Conservation (phyloP, 441 rosid genomes). For the Populus hybrid region DNA sequence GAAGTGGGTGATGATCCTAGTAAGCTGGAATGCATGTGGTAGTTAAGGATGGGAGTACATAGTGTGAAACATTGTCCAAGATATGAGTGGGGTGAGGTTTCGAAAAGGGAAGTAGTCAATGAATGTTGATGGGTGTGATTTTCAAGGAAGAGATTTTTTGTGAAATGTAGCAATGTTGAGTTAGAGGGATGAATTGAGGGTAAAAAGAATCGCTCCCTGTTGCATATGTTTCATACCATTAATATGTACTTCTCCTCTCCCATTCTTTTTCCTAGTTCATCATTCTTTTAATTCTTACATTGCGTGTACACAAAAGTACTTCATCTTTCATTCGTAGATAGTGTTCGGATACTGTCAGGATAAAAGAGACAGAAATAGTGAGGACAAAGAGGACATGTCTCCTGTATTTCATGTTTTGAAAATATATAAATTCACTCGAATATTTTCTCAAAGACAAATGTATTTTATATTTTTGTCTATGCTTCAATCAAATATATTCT, state of each 20-base stretch:
- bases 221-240: too few relatives aligned
- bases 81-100: background rate
- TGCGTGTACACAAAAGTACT: background rate
- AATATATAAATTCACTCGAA: background rate
- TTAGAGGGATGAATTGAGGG: too few relatives aligned
- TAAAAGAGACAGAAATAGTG: background rate
- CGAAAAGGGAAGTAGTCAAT: background rate
- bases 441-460: background rate
- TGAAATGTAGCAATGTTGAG: background rate
- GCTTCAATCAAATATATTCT: background rate
- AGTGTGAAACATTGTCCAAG: background rate
- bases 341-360: background rate
- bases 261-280: background rate
- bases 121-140: background rate
- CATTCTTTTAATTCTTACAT: background rate
- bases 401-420: background rate
- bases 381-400: background rate
- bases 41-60: background rate
- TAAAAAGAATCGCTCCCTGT: too few relatives aligned
- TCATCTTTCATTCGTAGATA: background rate
- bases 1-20: background rate
- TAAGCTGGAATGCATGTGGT: background rate
- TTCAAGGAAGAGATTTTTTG: background rate
- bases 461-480: background rate
- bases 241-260: background rate